These are phyloP conservation scores for Seiridium unicorne DNA, from an alignment of 2,329 filamentous ascomycete genomes.

Conservation along the genomic window DNA sequence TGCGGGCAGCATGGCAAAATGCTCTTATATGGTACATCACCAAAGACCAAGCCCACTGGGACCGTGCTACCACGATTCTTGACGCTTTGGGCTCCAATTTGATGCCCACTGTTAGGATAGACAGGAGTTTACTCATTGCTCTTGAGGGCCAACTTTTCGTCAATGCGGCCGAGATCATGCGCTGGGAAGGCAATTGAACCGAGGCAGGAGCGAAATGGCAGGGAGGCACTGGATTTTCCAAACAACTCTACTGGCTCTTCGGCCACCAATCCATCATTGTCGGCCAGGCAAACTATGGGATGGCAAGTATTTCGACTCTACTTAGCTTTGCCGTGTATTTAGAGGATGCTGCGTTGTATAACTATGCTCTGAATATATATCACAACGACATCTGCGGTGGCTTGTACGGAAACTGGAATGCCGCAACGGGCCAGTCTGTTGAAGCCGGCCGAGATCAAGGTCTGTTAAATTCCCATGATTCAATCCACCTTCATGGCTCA, in stretches of 20 bases:
- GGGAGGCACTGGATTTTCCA: constrained; percentile 35
- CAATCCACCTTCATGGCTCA: neutral
- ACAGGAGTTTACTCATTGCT: constrained; percentile 33
- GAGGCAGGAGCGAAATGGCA: constrained; percentile 30
- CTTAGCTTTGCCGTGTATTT: constrained; percentile 38
- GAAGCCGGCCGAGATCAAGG: constrained; percentile 37
- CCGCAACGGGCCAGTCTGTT: constrained; percentile 30
- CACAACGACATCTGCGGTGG: constrained; percentile 35
- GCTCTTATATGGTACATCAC: constrained; percentile 43
- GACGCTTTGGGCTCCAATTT: constrained; percentile 33
- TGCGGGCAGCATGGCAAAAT: constrained; percentile 37
- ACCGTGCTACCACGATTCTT: constrained; percentile 31
- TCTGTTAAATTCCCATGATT: neutral
- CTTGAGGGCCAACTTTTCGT: constrained; percentile 37
- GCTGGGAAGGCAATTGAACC: constrained; percentile 38
- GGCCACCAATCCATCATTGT: constrained; percentile 33
- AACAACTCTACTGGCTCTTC: constrained; percentile 40
- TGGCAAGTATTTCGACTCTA: constrained; percentile 36
- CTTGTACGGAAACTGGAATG: constrained; percentile 25
- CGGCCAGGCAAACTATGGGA: constrained; percentile 41
- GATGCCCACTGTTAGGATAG: constrained; percentile 30
- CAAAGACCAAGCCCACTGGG: constrained; percentile 31
- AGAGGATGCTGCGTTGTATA: constrained; percentile 36
- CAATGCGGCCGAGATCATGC: constrained; percentile 43
- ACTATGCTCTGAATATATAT: constrained; percentile 36